These are phyloP conservation scores for Cyclotella kingstonii DNA, from an alignment of 108 stramenopile species.

Conservation along the genomic window DNA sequence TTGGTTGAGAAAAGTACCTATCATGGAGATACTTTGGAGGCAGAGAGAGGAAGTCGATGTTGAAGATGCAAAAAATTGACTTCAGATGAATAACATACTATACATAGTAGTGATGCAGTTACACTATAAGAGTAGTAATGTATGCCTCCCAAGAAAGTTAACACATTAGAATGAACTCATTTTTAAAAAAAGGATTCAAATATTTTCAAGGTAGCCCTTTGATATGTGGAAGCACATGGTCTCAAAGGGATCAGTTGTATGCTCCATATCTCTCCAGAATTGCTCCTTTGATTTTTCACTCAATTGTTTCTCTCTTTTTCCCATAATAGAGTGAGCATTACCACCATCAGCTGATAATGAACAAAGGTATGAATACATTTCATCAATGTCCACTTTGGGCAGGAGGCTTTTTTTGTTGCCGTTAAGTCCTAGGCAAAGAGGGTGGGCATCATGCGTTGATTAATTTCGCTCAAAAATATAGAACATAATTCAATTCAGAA, in stretches of 20 bases:
- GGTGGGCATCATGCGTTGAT: too few relatives aligned
- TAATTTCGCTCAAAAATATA: too few relatives aligned
- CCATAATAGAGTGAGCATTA: not conserved
- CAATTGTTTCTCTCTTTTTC: not conserved
- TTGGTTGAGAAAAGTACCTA: too few relatives aligned
- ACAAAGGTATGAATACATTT: slow-evolving; percentile 62
- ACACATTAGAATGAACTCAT: too few relatives aligned
- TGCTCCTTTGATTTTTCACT: slow-evolving; percentile 43
- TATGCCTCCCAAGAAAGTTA: too few relatives aligned
- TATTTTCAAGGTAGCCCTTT: slow-evolving; percentile 49
- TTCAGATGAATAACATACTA: too few relatives aligned
- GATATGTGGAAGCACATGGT: slow-evolving; percentile 70
- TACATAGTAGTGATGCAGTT: too few relatives aligned
- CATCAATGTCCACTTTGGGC: slow-evolving; percentile 65
- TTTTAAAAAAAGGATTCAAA: not conserved
- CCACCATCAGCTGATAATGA: slow-evolving; percentile 35
- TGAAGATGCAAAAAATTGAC: too few relatives aligned
- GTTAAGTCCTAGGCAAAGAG: slow-evolving; percentile 1
- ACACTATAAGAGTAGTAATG: too few relatives aligned
- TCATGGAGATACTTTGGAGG: too few relatives aligned
- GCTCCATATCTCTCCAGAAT: slow-evolving; percentile 85
- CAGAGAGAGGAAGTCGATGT: too few relatives aligned
- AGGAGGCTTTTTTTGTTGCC: slow-evolving; percentile 8
- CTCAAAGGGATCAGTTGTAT: slow-evolving; percentile 72
- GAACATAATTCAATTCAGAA: slow-evolving; percentile 4